Evolutionary conservation across 176 grass and related monocot species (phyloP).

Genomic region (Stipa capillata): DNA sequence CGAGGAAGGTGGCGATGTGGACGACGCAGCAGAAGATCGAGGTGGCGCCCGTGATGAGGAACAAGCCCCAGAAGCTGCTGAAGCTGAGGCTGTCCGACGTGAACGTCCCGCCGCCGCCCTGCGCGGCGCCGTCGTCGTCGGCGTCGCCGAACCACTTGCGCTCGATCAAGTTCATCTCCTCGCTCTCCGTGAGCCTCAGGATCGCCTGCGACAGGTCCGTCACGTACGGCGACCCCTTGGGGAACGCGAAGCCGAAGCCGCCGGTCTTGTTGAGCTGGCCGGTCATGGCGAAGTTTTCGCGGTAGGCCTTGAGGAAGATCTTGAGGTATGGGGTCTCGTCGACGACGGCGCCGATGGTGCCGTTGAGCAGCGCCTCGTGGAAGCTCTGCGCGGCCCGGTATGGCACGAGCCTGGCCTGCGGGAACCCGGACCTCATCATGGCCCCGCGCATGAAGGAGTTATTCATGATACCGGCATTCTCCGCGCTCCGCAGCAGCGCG

Average conservation of each 20-base stretch:
- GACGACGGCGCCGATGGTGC: constrained; percentile 44
- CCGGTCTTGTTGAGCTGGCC: constrained; percentile 36
- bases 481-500: background rate
- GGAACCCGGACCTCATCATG: constrained; percentile 28
- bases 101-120: constrained; percentile 8
- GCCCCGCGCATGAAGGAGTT: constrained; percentile 38
- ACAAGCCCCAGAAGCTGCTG: constrained; percentile 76
- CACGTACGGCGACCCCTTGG: constrained; percentile 52
- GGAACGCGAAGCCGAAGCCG: constrained; percentile 70
- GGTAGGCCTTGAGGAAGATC: constrained; percentile 52
- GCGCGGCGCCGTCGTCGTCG: background rate
- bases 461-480: constrained; percentile 44
- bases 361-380: constrained; percentile 30
- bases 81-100: constrained; percentile 48
- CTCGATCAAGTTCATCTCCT: constrained; percentile 46
- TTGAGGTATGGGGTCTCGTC: constrained; percentile 62
- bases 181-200: constrained; percentile 53
- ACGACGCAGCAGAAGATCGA: constrained; percentile 25
- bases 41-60: constrained; percentile 65
- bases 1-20: constrained; percentile 24
- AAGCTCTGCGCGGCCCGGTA: constrained; percentile 18
- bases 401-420: constrained; percentile 13
- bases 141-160: constrained; percentile 57
- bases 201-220: constrained; percentile 62
- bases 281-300: constrained; percentile 32